A percentile compares a stretch with the other conserved stretches of the same genome.
Conservation (phyloP, 495 filamentous ascomycete genomes). For the Thermochaetoides thermophila region DNA sequence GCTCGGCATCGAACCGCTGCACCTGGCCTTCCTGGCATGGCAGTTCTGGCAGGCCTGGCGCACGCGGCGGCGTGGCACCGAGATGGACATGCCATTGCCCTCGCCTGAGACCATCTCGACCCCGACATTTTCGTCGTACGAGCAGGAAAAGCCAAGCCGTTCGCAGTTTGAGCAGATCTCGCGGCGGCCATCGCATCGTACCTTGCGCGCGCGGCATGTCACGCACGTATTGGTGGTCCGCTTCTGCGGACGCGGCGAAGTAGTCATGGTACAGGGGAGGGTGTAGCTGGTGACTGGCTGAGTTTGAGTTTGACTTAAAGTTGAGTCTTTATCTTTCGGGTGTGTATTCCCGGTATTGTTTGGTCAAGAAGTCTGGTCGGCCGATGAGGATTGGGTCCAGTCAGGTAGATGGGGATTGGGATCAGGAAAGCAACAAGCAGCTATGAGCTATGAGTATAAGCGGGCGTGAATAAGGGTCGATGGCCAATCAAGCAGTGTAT, state of each 20-base stretch:
- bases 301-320: too few relatives aligned
- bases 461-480: too few relatives aligned
- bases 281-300: neutral
- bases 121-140: constrained; percentile 27
- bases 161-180: constrained; percentile 34
- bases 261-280: constrained; percentile 16
- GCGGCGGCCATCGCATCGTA: constrained; percentile 33
- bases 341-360: too few relatives aligned
- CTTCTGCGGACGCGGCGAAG: constrained; percentile 18
- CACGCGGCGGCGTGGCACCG: constrained; percentile 32
- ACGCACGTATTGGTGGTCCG: constrained; percentile 24
- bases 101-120: constrained; percentile 18
- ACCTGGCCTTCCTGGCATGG: constrained; percentile 33
- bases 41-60: constrained; percentile 34
- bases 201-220: constrained; percentile 35
- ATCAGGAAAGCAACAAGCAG: too few relatives aligned
- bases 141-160: constrained; percentile 33
- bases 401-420: too few relatives aligned
- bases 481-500: too few relatives aligned
- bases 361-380: too few relatives aligned
- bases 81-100: constrained; percentile 14
- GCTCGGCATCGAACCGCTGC: constrained; percentile 31
- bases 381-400: too few relatives aligned
- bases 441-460: too few relatives aligned
- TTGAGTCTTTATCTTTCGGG: too few relatives aligned